Base-by-base conservation (phyloP, 768 basidiomycete species). In the Trametes meyenii region DNA sequence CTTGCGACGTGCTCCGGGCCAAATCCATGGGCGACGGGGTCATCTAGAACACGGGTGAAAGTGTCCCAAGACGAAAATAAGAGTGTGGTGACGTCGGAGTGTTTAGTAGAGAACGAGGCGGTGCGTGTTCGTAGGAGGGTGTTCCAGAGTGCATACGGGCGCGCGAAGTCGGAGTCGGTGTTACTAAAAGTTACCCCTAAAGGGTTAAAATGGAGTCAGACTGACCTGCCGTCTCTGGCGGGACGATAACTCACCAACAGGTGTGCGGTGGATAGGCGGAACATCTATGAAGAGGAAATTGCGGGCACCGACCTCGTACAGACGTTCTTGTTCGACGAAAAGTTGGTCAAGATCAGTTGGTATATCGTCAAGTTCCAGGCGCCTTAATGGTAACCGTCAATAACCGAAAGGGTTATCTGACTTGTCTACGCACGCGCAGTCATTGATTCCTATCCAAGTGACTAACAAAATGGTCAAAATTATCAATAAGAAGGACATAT, bases 401-500 rank as follows among this genome's bases (percentile, higher is more conserved):
- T 42, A 52, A 45, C 11, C n/a, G 10, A 43, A 16, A 50, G 12
- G 36, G 1, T 8, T 39, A 36, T 13, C 12, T 19, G 7, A 13
- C 33, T 17, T 6, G 14, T 3, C 6, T 17, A 63, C 79, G 51
- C 69, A 84, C 83, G 77, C 82, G 76, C 82, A 81, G 71, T 88
- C 87, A 60, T 89, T 89, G 58, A 88, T 87, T 3, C 87, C 87
- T 50, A 86, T 75, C 84, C 85, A 88, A 2, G 82, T 85, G 5
- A 85, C 85, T 87, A 57, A 19, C 36, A n/a, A 16, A 12, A 42
- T 17, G 23, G n/a, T 2, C 24, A 21, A 7, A 10, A n/a, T 45
- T 45, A 19, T 8, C 21, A 7, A 21, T 24, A 5, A 11, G 39
- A 40, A 40, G 8, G 29, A 3, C 3, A 33, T 33, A 33, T 33